A percentile compares a stretch with the other conserved stretches of the same genome.
Conservation (phyloP, 2,329 filamentous ascomycete species). For the Hypoxylon sp. region DNA sequence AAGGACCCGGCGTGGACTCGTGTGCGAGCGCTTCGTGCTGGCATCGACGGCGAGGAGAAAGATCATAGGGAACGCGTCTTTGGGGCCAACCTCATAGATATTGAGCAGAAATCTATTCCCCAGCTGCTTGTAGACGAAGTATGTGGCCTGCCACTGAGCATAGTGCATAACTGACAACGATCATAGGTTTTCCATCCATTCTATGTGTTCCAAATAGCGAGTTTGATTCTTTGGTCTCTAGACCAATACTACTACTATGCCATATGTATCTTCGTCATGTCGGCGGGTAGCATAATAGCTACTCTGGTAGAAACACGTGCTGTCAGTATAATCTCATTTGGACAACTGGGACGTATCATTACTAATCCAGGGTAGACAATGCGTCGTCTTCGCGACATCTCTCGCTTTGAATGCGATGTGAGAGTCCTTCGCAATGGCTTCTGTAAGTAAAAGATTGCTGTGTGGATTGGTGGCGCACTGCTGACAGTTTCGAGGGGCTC, state of each 20-base stretch:
- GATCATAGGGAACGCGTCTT: conserved; percentile 87
- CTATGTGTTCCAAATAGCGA: conserved; percentile 97
- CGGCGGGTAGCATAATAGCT: conserved; percentile 88
- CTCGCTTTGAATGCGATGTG: conserved; percentile 94
- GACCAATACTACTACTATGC: conserved; percentile 99
- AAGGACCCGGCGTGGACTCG: conserved; percentile 92
- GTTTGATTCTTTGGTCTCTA: conserved; percentile 91
- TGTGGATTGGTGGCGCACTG: conserved; percentile 18
- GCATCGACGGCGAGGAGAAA: conserved; percentile 91
- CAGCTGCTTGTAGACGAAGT: conserved; percentile 92
- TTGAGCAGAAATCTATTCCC: conserved; percentile 86
- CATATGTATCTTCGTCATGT: conserved; percentile 93
- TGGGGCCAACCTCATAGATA: conserved; percentile 90
- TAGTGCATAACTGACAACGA: conserved; percentile 39
- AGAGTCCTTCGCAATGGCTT: conserved; percentile 94
- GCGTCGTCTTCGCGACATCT: conserved; percentile 90
- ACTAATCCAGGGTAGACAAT: conserved; percentile 73
- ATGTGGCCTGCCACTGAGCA: conserved; percentile 35
- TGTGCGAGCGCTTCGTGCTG: conserved; percentile 78
- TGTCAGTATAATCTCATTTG: conserved; percentile 60
- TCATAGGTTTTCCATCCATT: conserved; percentile 90
- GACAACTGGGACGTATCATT: background rate
- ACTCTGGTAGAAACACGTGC: conserved; percentile 91
- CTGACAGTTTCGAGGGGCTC: conserved; percentile 72
- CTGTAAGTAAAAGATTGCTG: conserved; percentile 67